Percentiles rank a stretch among this genome's conserved stretches.
Conservation (phyloP, 1,139 yeast genomes). For the Entelexis sorbosivorans region DNA sequence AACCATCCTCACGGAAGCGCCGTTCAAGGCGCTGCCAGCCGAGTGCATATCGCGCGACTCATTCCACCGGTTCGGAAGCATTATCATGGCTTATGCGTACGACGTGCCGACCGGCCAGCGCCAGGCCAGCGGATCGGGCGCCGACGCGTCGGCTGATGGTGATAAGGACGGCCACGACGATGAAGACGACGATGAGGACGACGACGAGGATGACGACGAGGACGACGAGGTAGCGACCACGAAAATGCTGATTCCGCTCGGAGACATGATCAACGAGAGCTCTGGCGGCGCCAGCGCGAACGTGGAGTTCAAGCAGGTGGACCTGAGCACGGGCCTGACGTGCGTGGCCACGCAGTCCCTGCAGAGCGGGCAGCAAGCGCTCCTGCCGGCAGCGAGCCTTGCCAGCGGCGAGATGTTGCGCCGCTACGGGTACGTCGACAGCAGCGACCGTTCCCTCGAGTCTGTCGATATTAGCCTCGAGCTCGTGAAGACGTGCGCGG, state of each 20-base stretch:
- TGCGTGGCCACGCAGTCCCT: not conserved
- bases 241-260: conserved; percentile 87
- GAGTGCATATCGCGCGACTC: conserved; percentile 40
- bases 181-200: conserved; percentile 28
- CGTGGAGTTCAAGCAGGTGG: conserved; percentile 1
- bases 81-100: conserved; percentile 58
- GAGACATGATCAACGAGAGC: conserved; percentile 71
- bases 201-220: conserved; percentile 28
- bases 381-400: conserved; percentile 26
- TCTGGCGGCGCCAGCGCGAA: not conserved
- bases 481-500: conserved; percentile 4
- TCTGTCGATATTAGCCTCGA: conserved; percentile 7
- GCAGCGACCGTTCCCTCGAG: conserved; percentile 2
- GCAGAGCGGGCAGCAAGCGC: not conserved
- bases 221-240: conserved; percentile 25
- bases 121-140: conserved; percentile 22
- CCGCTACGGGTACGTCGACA: conserved; percentile 83
- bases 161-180: conserved; percentile 23
- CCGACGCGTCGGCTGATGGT: too few species aligned
- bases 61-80: conserved; percentile 61
- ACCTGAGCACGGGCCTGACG: not conserved
- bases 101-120: conserved; percentile 32
- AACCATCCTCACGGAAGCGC: conserved; percentile 21
- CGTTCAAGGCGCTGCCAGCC: conserved; percentile 25
- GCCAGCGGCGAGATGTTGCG: conserved; percentile 76